Conservation (phyloP, 768 basidiomycete genomes). For the Naganishia kalamii region DNA sequence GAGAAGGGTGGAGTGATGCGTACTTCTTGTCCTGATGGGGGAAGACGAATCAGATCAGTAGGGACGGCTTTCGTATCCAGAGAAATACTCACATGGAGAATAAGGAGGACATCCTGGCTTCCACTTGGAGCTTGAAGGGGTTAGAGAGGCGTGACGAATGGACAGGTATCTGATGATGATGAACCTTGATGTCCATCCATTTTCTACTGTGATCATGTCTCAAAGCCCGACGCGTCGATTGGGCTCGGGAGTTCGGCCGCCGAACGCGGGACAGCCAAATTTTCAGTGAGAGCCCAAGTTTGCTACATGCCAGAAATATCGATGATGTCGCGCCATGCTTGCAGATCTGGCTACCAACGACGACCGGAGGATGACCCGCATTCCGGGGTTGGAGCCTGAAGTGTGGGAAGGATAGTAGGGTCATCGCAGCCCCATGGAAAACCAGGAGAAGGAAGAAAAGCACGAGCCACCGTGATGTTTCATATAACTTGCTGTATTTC, state of each 20-base stretch:
- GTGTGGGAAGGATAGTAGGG: too few species aligned
- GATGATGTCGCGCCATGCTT: too few species aligned
- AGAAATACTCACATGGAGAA: conserved; percentile 40
- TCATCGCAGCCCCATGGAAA: too few species aligned
- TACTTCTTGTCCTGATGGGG: conserved; percentile 13
- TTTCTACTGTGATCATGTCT: background rate
- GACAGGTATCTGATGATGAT: background rate
- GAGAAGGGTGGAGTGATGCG: background rate
- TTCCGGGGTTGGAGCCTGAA: too few species aligned
- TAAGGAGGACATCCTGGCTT: conserved; percentile 38
- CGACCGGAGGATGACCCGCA: too few species aligned
- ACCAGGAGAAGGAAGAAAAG: too few species aligned
- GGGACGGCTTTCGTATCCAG: background rate
- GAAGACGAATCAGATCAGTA: background rate
- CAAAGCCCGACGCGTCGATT: background rate
- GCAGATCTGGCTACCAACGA: too few species aligned
- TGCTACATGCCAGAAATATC: too few species aligned
- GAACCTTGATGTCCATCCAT: background rate
- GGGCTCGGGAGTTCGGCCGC: background rate
- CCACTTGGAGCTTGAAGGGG: background rate
- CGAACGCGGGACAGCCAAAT: background rate
- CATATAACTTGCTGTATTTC: background rate
- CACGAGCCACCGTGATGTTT: too few species aligned
- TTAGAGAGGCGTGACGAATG: background rate
- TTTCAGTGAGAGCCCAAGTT: background rate